Base-by-base conservation (phyloP, 1,284 basidiomycete genomes). In the Melampsora occidentalis region DNA sequence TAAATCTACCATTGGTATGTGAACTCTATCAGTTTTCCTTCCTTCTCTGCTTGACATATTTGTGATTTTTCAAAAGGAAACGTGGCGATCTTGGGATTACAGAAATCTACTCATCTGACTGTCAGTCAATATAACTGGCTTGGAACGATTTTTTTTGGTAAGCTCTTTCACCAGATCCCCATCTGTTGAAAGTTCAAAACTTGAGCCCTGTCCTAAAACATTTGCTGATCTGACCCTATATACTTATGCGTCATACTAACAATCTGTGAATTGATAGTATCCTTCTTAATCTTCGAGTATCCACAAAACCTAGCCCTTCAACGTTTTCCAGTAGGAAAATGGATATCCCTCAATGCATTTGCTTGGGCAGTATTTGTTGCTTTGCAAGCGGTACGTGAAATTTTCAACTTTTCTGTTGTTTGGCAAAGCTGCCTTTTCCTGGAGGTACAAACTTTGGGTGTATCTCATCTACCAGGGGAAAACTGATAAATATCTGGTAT, bases 111-210 rank as follows among this genome's bases (percentile, higher is more conserved):
- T 2, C 6, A 35, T 63, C 33, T 63, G 7, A 63, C 62, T 5
- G 31, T 20, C 20, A 35, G 31, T 63, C 62, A 63, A 63, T 63
- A 63, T 63, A 63, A 63, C 18, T 63, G 22, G 62, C 33, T 63
- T 9, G 62, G 62, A 5, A 28, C 62, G 16, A 63, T 25, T 33
- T 63, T 63, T 63, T 63, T 28, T n/a, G 31, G 62, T 63, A 35
- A 33, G 31, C 20, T 28, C 35, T 35, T 35, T 35, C 35, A 35
- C 35, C 35, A 35, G 35, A 31, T 63, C 7, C 33, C 31, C 35
- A 25, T 63, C 35, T 63, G 6, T 35, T 5, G 35, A 9, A 35
- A 35, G 5, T 35, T 63, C 7, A 10, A 31, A 31, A 63, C 3
- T 63, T 22, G 22, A 63, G 51, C 16, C 25, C 10, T 39, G 35